A percentile compares a stretch with the other conserved stretches of the same genome.
Evolutionary conservation across 2,329 filamentous ascomycete genomes (phyloP).

Genomic region (Colletotrichum tropicale): DNA sequence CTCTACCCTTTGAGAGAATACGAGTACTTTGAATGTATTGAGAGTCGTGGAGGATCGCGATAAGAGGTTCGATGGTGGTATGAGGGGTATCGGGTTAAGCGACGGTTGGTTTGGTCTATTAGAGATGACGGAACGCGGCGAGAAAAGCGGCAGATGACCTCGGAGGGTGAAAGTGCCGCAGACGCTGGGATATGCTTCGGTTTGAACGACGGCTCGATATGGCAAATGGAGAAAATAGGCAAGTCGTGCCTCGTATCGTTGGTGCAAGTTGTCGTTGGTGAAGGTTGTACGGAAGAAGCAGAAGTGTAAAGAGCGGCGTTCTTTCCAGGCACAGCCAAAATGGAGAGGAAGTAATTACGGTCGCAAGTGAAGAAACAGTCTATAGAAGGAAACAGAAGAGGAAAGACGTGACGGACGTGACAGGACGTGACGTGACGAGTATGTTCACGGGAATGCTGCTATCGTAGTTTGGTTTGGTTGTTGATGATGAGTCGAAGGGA

Average conservation of each 20-base stretch:
- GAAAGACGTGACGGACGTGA: slow-evolving; percentile 13
- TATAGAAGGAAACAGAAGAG: slow-evolving; percentile 19
- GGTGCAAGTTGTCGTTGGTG: not conserved
- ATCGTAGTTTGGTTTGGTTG: slow-evolving; percentile 10
- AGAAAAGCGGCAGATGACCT: slow-evolving; percentile 9
- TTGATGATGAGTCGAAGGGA: slow-evolving; percentile 19
- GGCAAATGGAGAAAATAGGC: not conserved
- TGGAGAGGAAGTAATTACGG: slow-evolving; percentile 15
- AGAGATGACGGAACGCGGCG: not conserved
- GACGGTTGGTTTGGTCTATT: slow-evolving; percentile 7
- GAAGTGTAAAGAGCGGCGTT: slow-evolving; percentile 18
- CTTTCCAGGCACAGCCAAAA: slow-evolving; percentile 16
- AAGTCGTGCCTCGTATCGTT: not conserved
- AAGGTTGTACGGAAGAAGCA: slow-evolving; percentile 16
- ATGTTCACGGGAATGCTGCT: slow-evolving; percentile 19
- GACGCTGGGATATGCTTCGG: not conserved
- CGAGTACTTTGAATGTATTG: not conserved
- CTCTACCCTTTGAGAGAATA: slow-evolving; percentile 1
- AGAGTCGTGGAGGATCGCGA: not conserved
- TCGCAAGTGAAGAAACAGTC: not conserved
- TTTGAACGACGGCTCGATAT: not conserved
- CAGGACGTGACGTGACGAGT: slow-evolving; percentile 17
- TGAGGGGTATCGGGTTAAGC: not conserved
- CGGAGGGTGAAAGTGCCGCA: not conserved
- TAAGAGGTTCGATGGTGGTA: not conserved